Percentiles rank a stretch among this genome's conserved stretches.
phyloP scores from a whole-genome alignment of 352 stramenopile species.

The Blastocystis hominis region DNA sequence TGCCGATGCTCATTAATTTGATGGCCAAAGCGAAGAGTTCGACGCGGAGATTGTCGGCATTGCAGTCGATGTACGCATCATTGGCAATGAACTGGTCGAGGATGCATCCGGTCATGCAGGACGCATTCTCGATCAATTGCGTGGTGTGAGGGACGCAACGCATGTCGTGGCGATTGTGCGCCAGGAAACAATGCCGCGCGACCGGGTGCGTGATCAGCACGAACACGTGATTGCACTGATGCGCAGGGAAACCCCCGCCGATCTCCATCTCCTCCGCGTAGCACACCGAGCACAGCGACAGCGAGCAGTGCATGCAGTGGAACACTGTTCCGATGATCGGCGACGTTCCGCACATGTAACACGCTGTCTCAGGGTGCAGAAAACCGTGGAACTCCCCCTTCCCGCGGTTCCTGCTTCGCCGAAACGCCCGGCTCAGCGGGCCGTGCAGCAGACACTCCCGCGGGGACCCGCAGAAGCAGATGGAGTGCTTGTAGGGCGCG shows the following conservation, averaged over 20 bases:
- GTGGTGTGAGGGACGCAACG: not conserved
- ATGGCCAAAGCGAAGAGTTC: not conserved
- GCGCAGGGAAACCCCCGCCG: not conserved
- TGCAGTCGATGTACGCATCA: not conserved
- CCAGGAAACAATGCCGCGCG: not conserved
- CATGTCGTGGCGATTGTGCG: constrained; percentile 50
- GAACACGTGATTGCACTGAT: constrained; percentile 54
- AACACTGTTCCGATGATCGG: constrained; percentile 30
- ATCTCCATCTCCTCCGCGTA: constrained; percentile 13
- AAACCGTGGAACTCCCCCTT: not conserved
- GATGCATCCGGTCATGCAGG: not conserved
- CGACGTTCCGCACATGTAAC: constrained; percentile 1
- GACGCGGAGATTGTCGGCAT: not conserved
- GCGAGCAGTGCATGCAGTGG: constrained; percentile 25
- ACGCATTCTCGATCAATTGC: not conserved
- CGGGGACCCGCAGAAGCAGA: not conserved
- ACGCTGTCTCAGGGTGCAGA: not conserved
- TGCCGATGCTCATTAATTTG: not conserved
- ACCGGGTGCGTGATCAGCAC: constrained; percentile 13
- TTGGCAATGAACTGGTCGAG: constrained; percentile 31
- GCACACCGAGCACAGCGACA: not conserved
- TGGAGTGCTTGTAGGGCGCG: not conserved
- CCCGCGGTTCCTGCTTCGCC: not conserved
- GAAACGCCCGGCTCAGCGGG: not conserved
- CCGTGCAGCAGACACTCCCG: not conserved